Base-by-base conservation (phyloP, 441 rosid species). In the Adansonia grandidieri region DNA sequence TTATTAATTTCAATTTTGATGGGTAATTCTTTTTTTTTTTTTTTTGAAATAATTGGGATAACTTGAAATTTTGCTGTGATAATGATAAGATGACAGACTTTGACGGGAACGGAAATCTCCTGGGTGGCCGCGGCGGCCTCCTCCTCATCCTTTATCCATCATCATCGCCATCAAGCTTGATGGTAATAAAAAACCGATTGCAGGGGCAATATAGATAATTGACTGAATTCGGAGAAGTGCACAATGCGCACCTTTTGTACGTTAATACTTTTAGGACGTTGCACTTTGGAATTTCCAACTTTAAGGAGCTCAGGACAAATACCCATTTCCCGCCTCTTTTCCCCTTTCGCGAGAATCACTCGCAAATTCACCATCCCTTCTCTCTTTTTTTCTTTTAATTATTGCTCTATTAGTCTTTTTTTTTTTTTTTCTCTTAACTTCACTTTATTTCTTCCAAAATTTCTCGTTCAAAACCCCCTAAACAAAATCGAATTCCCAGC, bases 321-420 rank as follows among this genome's bases (percentile, higher is more conserved):
- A 15, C 13, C 4, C 9, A 13, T 74, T 82, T 82, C 88, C 84
- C 84, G 84, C 86, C 75, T 62, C 75, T 6, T 69, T 67, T 68
- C 6, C 54, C n/a, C 19, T 2, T 32, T 5, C 3, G 28, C 61
- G 1, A 44, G 45, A 45, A 9, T 79, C 19, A 19, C 28, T 6
- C 6, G 17, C 45, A 47, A 62, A 19, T 50, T 54, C 7, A 45
- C 60, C 40, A 32, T 32, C 40, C 40, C 40, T 32, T 32, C 40
- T 32, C 40, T 32, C 40, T 32, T 32, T 32, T 4, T 32, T 32
- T 32, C 40, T 4, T 32, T 32, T 32, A 32, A 32, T 32, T 62
- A 28, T 14, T 28, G 2, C 17, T 62, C 9, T 13, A 28, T 10
- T 6, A 14, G 6, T 20, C 20, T 13, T 2, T 4, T 58, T 42